phyloP scores from a whole-genome alignment of 1,284 basidiomycete species.

The Trametes polyzona region DNA sequence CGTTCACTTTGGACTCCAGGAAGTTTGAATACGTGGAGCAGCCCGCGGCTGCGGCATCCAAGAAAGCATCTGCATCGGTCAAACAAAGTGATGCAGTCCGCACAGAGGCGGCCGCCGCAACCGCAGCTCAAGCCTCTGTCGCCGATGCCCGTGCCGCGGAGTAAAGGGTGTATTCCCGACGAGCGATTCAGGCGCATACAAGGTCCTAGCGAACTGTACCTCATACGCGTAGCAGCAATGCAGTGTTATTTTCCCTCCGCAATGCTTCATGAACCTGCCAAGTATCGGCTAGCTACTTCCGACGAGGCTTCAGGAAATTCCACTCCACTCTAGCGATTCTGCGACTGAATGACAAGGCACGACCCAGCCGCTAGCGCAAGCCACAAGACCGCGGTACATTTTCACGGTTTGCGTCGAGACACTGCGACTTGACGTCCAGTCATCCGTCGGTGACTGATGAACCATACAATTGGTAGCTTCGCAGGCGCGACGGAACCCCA shows the following conservation, averaged over 20 bases:
- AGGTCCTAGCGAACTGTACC: neutral
- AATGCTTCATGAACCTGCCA: neutral
- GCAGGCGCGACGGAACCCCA: neutral
- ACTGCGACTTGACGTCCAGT: neutral
- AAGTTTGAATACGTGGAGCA: conserved; percentile 59
- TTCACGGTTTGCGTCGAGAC: neutral
- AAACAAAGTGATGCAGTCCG: neutral
- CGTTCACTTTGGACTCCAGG: conserved; percentile 79
- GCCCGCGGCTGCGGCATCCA: conserved; percentile 19
- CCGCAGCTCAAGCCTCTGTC: neutral
- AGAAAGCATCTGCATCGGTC: conserved; percentile 17
- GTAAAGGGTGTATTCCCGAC: neutral
- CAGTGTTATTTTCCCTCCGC: neutral
- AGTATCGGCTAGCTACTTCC: neutral
- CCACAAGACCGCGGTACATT: neutral
- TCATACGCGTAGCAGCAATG: neutral
- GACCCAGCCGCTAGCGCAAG: neutral
- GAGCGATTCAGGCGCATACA: neutral
- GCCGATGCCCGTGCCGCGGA: neutral
- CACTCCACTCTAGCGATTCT: neutral
- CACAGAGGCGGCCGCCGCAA: neutral
- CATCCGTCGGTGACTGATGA: neutral
- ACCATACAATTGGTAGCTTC: neutral
- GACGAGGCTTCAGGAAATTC: neutral
- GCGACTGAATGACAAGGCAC: neutral